Conservation (phyloP, 2,329 filamentous ascomycete species). For the Westerdykella aurantiaca region DNA sequence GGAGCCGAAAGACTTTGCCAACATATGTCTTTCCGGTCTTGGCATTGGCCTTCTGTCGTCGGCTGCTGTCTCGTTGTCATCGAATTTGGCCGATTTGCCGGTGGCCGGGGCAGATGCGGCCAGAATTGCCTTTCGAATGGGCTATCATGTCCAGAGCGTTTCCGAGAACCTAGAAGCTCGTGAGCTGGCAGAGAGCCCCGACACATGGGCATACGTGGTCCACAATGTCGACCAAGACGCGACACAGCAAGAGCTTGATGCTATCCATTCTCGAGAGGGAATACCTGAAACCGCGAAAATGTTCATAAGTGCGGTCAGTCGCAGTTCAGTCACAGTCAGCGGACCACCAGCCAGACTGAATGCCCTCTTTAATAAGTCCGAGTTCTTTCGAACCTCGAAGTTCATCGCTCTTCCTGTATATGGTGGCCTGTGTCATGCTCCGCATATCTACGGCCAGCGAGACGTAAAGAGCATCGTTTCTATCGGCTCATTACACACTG, state of each 20-base stretch:
- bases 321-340: constrained; percentile 25
- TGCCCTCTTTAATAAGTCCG: constrained; percentile 15
- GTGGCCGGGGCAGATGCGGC: constrained; percentile 40
- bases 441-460: constrained; percentile 19
- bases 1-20: constrained; percentile 16
- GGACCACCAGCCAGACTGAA: constrained; percentile 27
- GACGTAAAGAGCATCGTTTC: constrained; percentile 24
- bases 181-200: constrained; percentile 14
- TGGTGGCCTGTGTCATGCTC: constrained; percentile 25
- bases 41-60: constrained; percentile 44
- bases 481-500: no score
- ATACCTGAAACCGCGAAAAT: constrained; percentile 16
- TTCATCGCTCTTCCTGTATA: constrained; percentile 22
- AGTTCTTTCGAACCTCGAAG: constrained; percentile 14
- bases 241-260: constrained; percentile 39
- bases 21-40: constrained; percentile 37
- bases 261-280: constrained; percentile 18
- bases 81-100: constrained; percentile 38
- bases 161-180: constrained; percentile 41
- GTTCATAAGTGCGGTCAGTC: constrained; percentile 22
- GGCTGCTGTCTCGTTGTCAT: constrained; percentile 41
- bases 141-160: constrained; percentile 40
- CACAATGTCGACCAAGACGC: constrained; percentile 25
- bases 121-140: constrained; percentile 44
- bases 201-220: constrained; percentile 43